A percentile compares a stretch with the other conserved stretches of the same genome.
Conservation (phyloP, 805 yeast genomes). For the Nakazawaea ambrosiae region DNA sequence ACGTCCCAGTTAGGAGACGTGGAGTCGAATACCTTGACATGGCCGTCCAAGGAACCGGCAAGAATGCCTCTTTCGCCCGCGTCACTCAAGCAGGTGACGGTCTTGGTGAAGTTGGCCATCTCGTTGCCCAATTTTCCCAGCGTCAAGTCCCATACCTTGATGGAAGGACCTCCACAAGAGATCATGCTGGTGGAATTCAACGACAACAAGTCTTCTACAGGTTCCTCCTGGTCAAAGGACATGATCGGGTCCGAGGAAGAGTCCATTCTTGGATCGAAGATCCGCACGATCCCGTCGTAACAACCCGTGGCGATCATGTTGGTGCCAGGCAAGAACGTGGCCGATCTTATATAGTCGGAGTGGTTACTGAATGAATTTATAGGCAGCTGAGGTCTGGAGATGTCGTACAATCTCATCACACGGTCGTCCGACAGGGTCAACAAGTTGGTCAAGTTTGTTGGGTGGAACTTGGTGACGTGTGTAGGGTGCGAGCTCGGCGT, state of each 20-base stretch:
- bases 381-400: slow-evolving; percentile 72
- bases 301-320: slow-evolving; percentile 88
- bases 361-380: slow-evolving; percentile 64
- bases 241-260: slow-evolving; percentile 41
- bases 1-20: slow-evolving; percentile 71
- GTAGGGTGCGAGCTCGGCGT: slow-evolving; percentile 84
- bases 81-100: slow-evolving; percentile 77
- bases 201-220: slow-evolving; percentile 81
- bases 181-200: slow-evolving; percentile 69
- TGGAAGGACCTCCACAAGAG: slow-evolving; percentile 71
- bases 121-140: slow-evolving; percentile 67
- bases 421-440: slow-evolving; percentile 91
- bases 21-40: slow-evolving; percentile 89
- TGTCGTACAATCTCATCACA: slow-evolving; percentile 80
- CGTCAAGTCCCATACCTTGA: slow-evolving; percentile 88
- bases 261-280: slow-evolving; percentile 70
- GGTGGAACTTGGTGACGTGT: slow-evolving; percentile 90
- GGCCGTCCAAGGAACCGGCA: slow-evolving; percentile 96
- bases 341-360: slow-evolving; percentile 82
- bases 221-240: slow-evolving; percentile 64
- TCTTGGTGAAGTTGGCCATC: slow-evolving; percentile 83
- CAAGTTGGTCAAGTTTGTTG: slow-evolving; percentile 63
- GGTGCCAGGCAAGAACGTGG: slow-evolving; percentile 65
- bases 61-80: slow-evolving; percentile 75
- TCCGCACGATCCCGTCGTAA: slow-evolving; percentile 80